phyloP scores from a whole-genome alignment of 139 green algal species.

The Protoeuglena noctilucae region DNA sequence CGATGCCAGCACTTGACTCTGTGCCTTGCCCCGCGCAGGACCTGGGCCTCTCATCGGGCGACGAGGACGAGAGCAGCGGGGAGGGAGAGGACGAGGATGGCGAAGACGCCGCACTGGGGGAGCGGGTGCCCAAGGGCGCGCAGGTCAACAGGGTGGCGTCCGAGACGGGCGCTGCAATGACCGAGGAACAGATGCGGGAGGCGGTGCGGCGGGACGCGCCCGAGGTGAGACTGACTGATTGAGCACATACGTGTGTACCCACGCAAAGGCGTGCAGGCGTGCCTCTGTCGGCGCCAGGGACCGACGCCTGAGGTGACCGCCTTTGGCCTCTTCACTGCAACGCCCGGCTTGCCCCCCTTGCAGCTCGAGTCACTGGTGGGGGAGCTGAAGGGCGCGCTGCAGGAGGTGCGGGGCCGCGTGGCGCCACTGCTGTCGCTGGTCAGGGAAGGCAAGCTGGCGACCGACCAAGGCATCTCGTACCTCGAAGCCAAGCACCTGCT shows the following conservation, averaged over 20 bases:
- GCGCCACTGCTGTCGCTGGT: slow-evolving; percentile 54
- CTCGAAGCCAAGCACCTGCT: slow-evolving; percentile 94
- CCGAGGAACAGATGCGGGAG: slow-evolving; percentile 17
- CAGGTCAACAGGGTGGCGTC: slow-evolving; percentile 16
- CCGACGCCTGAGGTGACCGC: too few relatives aligned
- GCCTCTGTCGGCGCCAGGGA: too few relatives aligned
- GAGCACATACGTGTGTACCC: too few relatives aligned
- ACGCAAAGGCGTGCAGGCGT: too few relatives aligned
- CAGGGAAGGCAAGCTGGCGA: slow-evolving; percentile 51
- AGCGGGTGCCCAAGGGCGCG: slow-evolving; percentile 8
- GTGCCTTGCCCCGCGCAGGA: slow-evolving; percentile 1
- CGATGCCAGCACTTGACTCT: too few relatives aligned
- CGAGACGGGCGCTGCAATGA: slow-evolving; percentile 5
- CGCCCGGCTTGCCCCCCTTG: too few relatives aligned
- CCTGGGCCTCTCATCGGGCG: slow-evolving; percentile 8
- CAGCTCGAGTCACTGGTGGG: slow-evolving; percentile 48
- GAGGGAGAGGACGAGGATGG: slow-evolving; percentile 2
- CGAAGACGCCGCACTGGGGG: slow-evolving; percentile 11
- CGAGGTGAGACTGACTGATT: too few relatives aligned
- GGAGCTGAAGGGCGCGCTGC: slow-evolving; percentile 36
- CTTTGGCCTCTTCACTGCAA: too few relatives aligned
- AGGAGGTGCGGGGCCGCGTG: slow-evolving; percentile 32
- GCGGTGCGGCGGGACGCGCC: slow-evolving; percentile 47
- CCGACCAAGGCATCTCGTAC: slow-evolving; percentile 71
- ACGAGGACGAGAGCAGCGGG: slow-evolving; percentile 14